Evolutionary conservation across 1,139 yeast genomes (phyloP), one percentile per base, ranked within the genome.

Genomic region (Candida dubliniensis): DNA sequence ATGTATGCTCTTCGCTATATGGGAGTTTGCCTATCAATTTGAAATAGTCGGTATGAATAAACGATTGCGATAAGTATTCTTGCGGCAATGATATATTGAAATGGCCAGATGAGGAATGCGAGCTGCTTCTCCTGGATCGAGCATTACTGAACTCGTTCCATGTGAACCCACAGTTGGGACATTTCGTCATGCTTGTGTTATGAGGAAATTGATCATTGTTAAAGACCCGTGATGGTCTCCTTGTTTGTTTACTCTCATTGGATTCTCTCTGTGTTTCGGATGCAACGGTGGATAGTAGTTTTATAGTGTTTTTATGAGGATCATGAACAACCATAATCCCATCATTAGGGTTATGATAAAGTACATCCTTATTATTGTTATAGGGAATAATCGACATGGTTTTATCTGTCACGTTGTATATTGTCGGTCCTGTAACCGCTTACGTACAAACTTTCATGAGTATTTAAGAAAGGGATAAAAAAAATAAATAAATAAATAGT

Each of bases 271-370:
- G 18, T 18, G 46, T 30, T 27, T 37, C 40, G n/a, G 34, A 26
- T 5, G 25, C 33, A 23, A 39, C 32, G 4, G 61, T 56, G 6
- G 65, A 53, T 10, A 66, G 52, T 37, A 75, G 51, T 52, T 69
- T 72, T 31, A 76, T 59, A 11, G 74, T 65, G 34, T 76, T 71
- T 3, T 71, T 65, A 37, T 59, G 60, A 39, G 67, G 63, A 52
- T 77, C 70, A 49, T 74, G 77, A 1, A 76, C 54, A 4, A 77
- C 79, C 30, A 76, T 53, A 9, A 77, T 63, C 14, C 76, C 74
- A 31, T 67, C 64, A 27, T 61, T 56, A 3, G 74, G 66, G 48
- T 74, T 71, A 42, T 69, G 71, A 50, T 66, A 70, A 6, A 71
- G 64, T 34, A 70, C 54, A 43, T 63, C 63, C 41, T 62, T 64